Conservation (phyloP, 2,329 filamentous ascomycete species). For the Cryphonectria parasitica region DNA sequence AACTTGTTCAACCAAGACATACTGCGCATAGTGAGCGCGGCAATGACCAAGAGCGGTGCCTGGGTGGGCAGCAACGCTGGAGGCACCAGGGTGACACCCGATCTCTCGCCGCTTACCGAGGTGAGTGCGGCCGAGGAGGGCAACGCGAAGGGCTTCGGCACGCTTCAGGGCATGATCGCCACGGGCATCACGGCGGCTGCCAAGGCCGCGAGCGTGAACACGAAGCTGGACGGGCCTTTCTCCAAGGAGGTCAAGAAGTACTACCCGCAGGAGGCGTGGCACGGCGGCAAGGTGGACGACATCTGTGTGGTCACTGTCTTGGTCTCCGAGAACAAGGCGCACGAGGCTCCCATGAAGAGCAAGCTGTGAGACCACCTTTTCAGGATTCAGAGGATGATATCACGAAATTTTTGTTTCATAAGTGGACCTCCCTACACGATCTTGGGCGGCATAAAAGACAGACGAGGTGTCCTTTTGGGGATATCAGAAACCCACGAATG, state of each 20-base stretch:
- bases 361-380: constrained; percentile 35
- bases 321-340: constrained; percentile 65
- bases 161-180: constrained; percentile 78
- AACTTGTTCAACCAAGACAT: constrained; percentile 93
- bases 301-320: constrained; percentile 85
- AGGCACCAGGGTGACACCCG: constrained; percentile 62
- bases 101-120: constrained; percentile 58
- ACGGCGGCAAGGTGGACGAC: constrained; percentile 93
- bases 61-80: constrained; percentile 70
- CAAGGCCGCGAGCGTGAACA: constrained; percentile 82
- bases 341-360: constrained; percentile 33
- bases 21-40: constrained; percentile 74
- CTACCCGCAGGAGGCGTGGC: constrained; percentile 84
- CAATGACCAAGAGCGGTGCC: constrained; percentile 75
- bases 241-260: constrained; percentile 90
- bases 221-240: constrained; percentile 85
- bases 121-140: constrained; percentile 33
- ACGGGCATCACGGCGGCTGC: constrained; percentile 79
- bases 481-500: not conserved
- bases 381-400: not conserved
- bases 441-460: not conserved
- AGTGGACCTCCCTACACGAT: not conserved
- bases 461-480: not conserved
- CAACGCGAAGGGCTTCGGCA: constrained; percentile 40
- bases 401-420: no score